Evolutionary conservation across 495 filamentous ascomycete genomes (phyloP).

Genomic region (Bacidia rubella): DNA sequence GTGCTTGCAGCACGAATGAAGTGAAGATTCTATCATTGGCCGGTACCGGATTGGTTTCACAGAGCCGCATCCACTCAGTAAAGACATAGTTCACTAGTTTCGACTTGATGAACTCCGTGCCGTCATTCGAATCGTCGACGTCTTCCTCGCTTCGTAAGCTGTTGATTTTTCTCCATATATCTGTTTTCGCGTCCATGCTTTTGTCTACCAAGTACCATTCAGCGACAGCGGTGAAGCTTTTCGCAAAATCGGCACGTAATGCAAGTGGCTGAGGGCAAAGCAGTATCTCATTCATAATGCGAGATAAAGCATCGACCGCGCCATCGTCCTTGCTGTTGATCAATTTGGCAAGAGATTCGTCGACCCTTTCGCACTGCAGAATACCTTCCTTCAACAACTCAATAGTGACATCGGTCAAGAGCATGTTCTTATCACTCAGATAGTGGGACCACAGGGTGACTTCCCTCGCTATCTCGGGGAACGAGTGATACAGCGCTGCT

Average conservation of each 20-base stretch:
- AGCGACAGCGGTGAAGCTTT: constrained; percentile 65
- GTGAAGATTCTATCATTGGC: constrained; percentile 54
- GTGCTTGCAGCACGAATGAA: constrained; percentile 76
- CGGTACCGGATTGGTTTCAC: constrained; percentile 45
- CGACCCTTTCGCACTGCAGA: constrained; percentile 68
- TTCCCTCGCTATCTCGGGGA: constrained; percentile 56
- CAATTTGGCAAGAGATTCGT: constrained; percentile 58
- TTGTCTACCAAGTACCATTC: constrained; percentile 70
- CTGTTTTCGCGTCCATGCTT: constrained; percentile 42
- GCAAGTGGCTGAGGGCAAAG: constrained; percentile 62
- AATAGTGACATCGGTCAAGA: constrained; percentile 64
- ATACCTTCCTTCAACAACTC: constrained; percentile 60
- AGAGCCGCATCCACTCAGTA: constrained; percentile 81
- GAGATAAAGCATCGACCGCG: constrained; percentile 61
- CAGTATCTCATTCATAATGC: constrained; percentile 61
- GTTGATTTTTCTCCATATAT: constrained; percentile 60
- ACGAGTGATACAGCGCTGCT: constrained; percentile 65
- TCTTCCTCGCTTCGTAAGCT: constrained; percentile 38
- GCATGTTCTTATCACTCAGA: constrained; percentile 58
- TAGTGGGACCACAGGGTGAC: constrained; percentile 57
- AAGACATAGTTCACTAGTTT: constrained; percentile 91
- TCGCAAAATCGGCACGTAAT: constrained; percentile 74
- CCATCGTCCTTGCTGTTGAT: constrained; percentile 51
- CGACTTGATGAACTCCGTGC: constrained; percentile 40
- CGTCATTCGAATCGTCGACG: constrained; percentile 30